Conservation (phyloP, 768 basidiomycete genomes). For the Vararia minispora region DNA sequence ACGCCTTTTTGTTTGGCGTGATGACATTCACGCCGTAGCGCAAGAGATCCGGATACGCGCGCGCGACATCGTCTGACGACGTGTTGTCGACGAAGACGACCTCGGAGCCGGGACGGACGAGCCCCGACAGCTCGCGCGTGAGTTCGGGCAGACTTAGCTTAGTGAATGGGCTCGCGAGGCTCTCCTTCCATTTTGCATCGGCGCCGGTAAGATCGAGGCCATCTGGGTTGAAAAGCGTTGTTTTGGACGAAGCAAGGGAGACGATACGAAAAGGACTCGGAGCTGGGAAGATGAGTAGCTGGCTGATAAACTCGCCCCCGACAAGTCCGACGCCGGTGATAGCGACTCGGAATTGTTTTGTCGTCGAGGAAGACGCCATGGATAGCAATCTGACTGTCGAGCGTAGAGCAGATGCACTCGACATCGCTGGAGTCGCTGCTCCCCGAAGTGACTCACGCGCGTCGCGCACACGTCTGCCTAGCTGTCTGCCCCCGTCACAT, state of each 20-base stretch:
- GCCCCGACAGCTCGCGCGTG: slow-evolving; percentile 29
- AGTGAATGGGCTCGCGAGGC: slow-evolving; percentile 36
- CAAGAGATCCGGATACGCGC: slow-evolving; percentile 72
- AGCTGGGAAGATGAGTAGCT: slow-evolving; percentile 59
- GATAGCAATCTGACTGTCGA: no score
- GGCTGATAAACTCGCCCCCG: slow-evolving; percentile 75
- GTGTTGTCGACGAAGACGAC: slow-evolving; percentile 88
- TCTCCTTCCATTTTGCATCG: slow-evolving; percentile 32
- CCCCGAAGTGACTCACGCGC: no score
- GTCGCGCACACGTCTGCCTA: no score
- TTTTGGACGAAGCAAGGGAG: slow-evolving; percentile 58
- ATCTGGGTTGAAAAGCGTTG: slow-evolving; percentile 41
- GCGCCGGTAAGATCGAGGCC: slow-evolving; percentile 27
- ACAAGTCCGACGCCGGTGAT: slow-evolving; percentile 91
- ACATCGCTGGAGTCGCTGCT: no score
- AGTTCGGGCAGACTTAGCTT: slow-evolving; percentile 31
- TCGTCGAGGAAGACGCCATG: slow-evolving; percentile 10
- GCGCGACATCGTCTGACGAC: slow-evolving; percentile 71
- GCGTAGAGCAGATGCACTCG: no score
- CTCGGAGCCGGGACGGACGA: slow-evolving; percentile 36
- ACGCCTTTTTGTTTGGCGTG: slow-evolving; percentile 98
- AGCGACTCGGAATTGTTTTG: slow-evolving; percentile 51
- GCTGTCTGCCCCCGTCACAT: no score
- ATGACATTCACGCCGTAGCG: slow-evolving; percentile 73
- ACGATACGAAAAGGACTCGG: slow-evolving; percentile 50